Evolutionary conservation across 345 rosid genomes (phyloP), one percentile per base, ranked within the genome.

Genomic region (Microthlaspi erraticum): DNA sequence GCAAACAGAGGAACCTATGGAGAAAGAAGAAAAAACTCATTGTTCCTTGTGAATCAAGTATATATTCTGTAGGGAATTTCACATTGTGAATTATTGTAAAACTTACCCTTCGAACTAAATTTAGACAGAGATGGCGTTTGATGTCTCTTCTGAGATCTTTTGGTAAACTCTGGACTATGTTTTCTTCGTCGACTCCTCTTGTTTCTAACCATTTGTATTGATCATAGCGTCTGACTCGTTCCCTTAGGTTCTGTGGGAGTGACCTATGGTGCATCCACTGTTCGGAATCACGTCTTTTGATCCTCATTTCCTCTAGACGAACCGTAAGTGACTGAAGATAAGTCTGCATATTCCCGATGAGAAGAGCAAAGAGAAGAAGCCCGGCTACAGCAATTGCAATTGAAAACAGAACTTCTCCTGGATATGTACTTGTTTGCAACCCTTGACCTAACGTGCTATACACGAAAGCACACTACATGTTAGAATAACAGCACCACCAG

Each of bases 261-360:
- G 88, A 78, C 7, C 96, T 88, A 57, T 91, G 97, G 72, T 86
- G 97, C 97, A 91, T 91, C 97, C 97, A 60, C 8, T 60, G 65
- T 83, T 11, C 93, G 83, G 65, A 60, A 60, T 60, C 65, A 1
- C 65, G 51, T 78, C 97, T 82, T 81, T 91, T 91, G 80, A 91
- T 82, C 77, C 97, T 88, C 97, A 91, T 91, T 76, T 91, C 97
- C 78, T 91, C 97, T 5, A 91, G 80, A 62, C 97, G 91, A 76
- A 91, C 73, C 0, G 90, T 82, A 18, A 91, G 82, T 63, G 97
- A 91, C 59, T 82, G 86, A 56, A 91, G 93, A 77, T 91, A 89
- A 54, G 97, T 91, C 84, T 91, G 97, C 90, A 91, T 87, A 73
- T 88, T 88, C 60, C 95, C 91, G 6, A 91, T 88, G 46, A 88